A percentile compares a stretch with the other conserved stretches of the same genome.
phyloP scores from a whole-genome alignment of 352 stramenopile species.

The Phytophthora rubi region DNA sequence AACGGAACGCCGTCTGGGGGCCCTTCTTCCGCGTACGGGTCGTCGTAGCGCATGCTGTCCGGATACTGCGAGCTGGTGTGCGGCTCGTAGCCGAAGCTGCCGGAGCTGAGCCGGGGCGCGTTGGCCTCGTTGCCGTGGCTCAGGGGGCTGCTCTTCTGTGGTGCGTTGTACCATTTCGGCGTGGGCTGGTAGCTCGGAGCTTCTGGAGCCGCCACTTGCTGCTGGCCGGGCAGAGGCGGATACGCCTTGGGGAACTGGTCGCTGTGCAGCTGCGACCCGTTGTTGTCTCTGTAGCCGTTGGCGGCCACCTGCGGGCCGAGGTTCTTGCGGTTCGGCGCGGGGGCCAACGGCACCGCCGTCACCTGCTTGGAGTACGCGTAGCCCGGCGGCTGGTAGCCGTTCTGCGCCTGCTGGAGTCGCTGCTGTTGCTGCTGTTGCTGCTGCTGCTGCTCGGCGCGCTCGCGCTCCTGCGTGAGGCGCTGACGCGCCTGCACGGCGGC shows the following conservation, averaged over 20 bases:
- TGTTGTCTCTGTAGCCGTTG: constrained; percentile 43
- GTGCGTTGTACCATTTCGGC: constrained; percentile 31
- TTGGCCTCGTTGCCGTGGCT: constrained; percentile 32
- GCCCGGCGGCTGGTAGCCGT: constrained; percentile 36
- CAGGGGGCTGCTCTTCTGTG: constrained; percentile 12
- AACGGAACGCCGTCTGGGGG: constrained; percentile 40
- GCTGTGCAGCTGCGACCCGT: constrained; percentile 32
- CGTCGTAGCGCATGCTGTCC: constrained; percentile 42
- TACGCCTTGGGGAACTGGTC: constrained; percentile 43
- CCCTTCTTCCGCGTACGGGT: constrained; percentile 37
- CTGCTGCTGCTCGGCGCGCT: constrained; percentile 41
- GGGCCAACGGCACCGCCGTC: constrained; percentile 28
- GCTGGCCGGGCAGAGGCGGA: constrained; percentile 29
- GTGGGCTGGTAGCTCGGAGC: constrained; percentile 29
- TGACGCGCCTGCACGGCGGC: constrained; percentile 63
- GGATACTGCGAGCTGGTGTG: constrained; percentile 27
- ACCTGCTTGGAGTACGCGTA: constrained; percentile 46
- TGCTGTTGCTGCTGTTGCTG: constrained; percentile 47
- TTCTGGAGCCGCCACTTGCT: constrained; percentile 7
- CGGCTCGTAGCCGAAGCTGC: constrained; percentile 20
- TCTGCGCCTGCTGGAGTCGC: constrained; percentile 22
- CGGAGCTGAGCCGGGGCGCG: constrained; percentile 28
- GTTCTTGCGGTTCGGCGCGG: constrained; percentile 34
- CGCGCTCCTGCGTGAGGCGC: constrained; percentile 51
- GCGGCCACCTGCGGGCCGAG: constrained; percentile 49